phyloP scores from a whole-genome alignment of 2,329 filamentous ascomycete genomes.

The Cercospora berteroae region DNA sequence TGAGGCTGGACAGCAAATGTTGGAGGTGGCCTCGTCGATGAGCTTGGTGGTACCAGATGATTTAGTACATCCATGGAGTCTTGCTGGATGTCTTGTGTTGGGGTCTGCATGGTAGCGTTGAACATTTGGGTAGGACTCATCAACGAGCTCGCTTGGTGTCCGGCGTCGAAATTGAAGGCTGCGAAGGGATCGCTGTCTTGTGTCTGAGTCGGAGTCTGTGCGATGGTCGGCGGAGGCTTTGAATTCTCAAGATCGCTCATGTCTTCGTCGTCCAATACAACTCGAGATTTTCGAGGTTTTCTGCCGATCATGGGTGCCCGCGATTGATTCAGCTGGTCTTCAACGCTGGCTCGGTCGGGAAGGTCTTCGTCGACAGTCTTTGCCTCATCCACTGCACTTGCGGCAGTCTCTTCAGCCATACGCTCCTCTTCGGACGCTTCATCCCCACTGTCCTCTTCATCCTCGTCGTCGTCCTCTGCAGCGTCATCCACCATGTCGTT shows the following conservation, averaged over 20 bases:
- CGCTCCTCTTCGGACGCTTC: slow-evolving; percentile 23
- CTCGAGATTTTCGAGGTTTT: slow-evolving; percentile 32
- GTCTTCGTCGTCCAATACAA: slow-evolving; percentile 39
- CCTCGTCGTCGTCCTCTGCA: slow-evolving; percentile 32
- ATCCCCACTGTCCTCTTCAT: slow-evolving; percentile 29
- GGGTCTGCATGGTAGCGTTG: slow-evolving; percentile 39
- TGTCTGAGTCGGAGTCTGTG: slow-evolving; percentile 12
- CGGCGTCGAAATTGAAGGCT: slow-evolving; percentile 35
- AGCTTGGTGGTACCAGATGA: slow-evolving; percentile 34
- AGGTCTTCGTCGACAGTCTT: slow-evolving; percentile 26
- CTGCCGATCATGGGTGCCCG: slow-evolving; percentile 22
- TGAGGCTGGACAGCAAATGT: slow-evolving; percentile 18
- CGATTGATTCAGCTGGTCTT: slow-evolving; percentile 1
- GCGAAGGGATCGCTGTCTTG: slow-evolving; percentile 35
- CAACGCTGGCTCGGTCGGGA: neutral
- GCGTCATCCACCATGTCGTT: slow-evolving; percentile 23
- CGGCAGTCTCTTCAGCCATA: slow-evolving; percentile 17
- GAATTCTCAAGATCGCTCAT: slow-evolving; percentile 31
- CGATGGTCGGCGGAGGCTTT: neutral
- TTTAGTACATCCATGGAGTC: slow-evolving; percentile 47
- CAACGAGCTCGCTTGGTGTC: slow-evolving; percentile 25
- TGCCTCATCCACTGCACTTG: slow-evolving; percentile 34
- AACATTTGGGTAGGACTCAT: slow-evolving; percentile 39
- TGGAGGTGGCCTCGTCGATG: slow-evolving; percentile 31
- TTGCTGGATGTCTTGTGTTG: slow-evolving; percentile 37